Evolutionary conservation across 2,329 filamentous ascomycete species (phyloP).

Genomic region (Cladosporium halotolerans): DNA sequence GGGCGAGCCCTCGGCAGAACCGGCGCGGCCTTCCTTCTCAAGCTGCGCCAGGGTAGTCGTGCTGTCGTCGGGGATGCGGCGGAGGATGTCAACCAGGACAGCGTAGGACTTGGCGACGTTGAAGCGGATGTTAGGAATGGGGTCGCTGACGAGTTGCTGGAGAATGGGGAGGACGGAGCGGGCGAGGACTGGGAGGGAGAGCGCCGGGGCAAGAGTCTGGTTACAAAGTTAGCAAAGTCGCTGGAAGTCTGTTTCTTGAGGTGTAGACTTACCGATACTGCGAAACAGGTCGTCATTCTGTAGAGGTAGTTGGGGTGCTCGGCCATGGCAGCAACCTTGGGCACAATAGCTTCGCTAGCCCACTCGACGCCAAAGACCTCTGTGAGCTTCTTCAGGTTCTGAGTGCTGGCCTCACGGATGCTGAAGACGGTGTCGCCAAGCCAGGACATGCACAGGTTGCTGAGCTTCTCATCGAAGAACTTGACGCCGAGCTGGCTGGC

Average conservation of each 20-base stretch:
- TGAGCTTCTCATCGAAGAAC: constrained; percentile 98
- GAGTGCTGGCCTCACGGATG: constrained; percentile 92
- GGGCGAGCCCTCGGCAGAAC: constrained; percentile 42
- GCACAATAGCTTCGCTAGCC: constrained; percentile 94
- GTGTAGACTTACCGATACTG: constrained; percentile 74
- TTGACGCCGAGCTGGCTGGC: constrained; percentile 92
- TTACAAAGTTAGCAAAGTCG: constrained; percentile 13
- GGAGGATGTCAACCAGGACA: constrained; percentile 82
- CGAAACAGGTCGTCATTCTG: constrained; percentile 99
- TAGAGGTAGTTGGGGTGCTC: constrained; percentile 98
- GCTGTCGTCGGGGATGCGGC: constrained; percentile 80
- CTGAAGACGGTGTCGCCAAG: constrained; percentile 97
- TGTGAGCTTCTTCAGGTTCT: constrained; percentile 96
- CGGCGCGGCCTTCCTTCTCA: constrained; percentile 65
- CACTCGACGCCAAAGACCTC: constrained; percentile 98
- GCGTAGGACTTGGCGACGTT: constrained; percentile 98
- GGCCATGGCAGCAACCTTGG: constrained; percentile 98
- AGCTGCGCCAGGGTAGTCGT: constrained; percentile 65
- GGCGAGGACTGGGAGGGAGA: constrained; percentile 88
- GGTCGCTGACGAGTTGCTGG: constrained; percentile 85
- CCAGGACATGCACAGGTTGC: constrained; percentile 95
- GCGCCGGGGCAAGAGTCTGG: constrained; percentile 86
- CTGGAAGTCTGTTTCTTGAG: not conserved
- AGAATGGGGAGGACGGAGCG: constrained; percentile 93
- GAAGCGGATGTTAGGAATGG: constrained; percentile 98